Percentiles rank a stretch among this genome's conserved stretches.
Evolutionary conservation across 148 eudicot species (phyloP).

Genomic region (Vaccinium vitisidaea): DNA sequence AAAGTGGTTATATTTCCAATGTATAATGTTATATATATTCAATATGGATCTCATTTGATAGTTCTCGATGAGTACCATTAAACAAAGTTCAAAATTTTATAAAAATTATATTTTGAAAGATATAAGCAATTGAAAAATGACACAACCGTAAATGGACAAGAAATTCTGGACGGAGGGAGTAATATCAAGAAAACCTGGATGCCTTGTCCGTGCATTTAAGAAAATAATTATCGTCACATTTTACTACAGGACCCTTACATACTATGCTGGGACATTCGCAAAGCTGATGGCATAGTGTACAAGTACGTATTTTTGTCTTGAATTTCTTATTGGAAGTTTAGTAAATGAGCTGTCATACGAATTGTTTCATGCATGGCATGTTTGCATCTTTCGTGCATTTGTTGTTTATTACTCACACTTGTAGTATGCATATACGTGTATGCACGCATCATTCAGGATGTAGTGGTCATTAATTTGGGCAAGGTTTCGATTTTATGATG

Average conservation of each 20-base stretch:
- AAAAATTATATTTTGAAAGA: too few species aligned
- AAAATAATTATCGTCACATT: conserved; percentile 13
- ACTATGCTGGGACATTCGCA: conserved; percentile 98
- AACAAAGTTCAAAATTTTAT: too few species aligned
- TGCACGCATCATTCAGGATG: background rate
- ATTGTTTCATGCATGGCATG: background rate
- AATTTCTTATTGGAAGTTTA: background rate
- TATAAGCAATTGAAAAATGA: too few species aligned
- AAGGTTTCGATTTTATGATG: background rate
- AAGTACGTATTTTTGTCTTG: conserved; percentile 54
- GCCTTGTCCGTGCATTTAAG: conserved; percentile 13
- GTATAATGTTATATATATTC: too few species aligned
- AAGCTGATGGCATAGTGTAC: conserved; percentile 86
- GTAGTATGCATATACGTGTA: background rate
- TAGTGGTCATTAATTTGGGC: background rate
- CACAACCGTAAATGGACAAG: too few species aligned
- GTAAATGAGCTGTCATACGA: background rate
- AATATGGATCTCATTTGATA: too few species aligned
- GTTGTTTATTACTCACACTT: background rate
- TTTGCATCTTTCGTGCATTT: background rate
- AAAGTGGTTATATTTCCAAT: too few species aligned
- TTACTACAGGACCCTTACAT: conserved; percentile 81
- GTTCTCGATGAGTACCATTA: too few species aligned
- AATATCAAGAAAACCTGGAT: background rate
- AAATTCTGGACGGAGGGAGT: background rate